Evolutionary conservation across 345 rosid species (phyloP).

Genomic region (Melaleuca quinquenervia): DNA sequence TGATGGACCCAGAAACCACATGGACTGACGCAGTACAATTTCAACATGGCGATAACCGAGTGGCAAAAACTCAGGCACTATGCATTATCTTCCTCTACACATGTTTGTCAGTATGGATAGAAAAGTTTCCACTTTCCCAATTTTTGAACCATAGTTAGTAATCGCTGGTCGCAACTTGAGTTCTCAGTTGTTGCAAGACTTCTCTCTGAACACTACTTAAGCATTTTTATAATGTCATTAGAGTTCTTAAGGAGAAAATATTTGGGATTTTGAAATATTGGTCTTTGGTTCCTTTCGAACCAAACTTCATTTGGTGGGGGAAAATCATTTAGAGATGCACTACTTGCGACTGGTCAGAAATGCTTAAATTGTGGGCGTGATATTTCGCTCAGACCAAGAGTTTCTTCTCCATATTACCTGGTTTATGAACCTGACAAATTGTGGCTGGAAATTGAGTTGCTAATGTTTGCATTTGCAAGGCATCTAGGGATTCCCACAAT

Average conservation of each 20-base stretch:
- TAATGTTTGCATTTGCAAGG: background rate
- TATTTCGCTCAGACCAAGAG: background rate
- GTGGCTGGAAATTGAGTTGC: background rate
- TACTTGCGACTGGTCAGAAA: background rate
- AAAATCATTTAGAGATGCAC: background rate
- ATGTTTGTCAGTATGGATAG: background rate
- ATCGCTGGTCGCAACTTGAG: background rate
- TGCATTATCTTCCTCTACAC: background rate
- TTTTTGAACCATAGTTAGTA: background rate
- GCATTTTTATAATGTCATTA: background rate
- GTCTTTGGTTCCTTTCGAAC: background rate
- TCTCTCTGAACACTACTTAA: background rate
- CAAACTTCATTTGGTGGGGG: background rate
- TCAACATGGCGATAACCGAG: background rate
- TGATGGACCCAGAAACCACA: background rate
- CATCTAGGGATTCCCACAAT: background rate
- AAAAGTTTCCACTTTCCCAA: background rate
- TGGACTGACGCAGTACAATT: background rate
- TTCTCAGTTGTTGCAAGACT: background rate
- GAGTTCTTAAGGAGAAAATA: background rate
- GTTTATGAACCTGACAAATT: background rate
- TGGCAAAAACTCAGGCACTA: background rate
- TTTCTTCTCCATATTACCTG: background rate
- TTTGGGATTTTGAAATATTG: background rate
- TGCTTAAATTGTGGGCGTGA: background rate